Base-by-base conservation (phyloP, 179 eudicot genomes). In the Spinacia oleracea region DNA sequence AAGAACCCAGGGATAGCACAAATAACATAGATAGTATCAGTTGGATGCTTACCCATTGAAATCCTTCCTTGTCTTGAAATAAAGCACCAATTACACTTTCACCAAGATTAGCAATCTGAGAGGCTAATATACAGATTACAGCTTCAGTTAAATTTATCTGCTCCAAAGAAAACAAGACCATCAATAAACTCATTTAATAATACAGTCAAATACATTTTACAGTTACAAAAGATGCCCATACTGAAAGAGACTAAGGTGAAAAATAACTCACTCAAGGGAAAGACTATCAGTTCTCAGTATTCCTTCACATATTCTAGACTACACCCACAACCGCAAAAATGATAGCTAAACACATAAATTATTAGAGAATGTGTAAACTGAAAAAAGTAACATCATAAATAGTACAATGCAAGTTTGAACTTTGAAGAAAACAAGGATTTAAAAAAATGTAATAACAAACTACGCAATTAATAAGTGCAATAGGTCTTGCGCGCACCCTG, bases 81-180 rank as follows among this genome's bases (percentile, higher is more conserved):
- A 86, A 81, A 85, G 98, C 98, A 66, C 98, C 98, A 71, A 94
- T 93, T 21, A 93, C 73, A 84, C 97, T 94, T 87, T 94, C 97
- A 80, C 98, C 92, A 69, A 93, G 74, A 80, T 94, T 94, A 35
- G 98, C 97, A 78, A 94, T 85, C 86, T 94, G 97, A 51, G 98
- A 87, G 51, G 98, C 97, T 67, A 93, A 68, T 70, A 93, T 90
- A 69, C 97, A 94, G 66, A 91, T 83, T 64, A 80, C 78, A 31
- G 94, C 91, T 87, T 90, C 93, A 3, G 87, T 74, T 23, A 77
- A 82, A 76, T 78, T 83, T 74, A 94, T 91, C 97, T 94, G 92
- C 74, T 42, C 46, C 58, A 53, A 72, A 45, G 64, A 21, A 58
- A 55, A 81, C 35, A 78, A 9, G 71, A 68, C 68, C 65, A 64